Evolutionary conservation across 2,329 filamentous ascomycete species (phyloP), one percentile per base, ranked within the genome.

Genomic region (Seiridium unicorne): DNA sequence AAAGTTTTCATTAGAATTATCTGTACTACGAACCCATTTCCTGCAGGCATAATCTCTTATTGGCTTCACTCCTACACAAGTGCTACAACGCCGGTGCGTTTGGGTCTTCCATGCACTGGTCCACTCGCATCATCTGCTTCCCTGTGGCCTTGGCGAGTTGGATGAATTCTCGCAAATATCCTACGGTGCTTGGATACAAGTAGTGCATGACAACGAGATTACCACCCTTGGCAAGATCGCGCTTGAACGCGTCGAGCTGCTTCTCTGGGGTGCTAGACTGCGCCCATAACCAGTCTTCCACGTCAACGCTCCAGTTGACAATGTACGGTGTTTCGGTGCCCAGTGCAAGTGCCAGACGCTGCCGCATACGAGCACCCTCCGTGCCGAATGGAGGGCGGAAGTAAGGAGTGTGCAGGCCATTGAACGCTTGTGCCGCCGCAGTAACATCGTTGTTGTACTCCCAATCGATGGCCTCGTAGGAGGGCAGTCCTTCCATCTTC

Each of bases 271-370:
- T 89, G 48, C 74, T 68, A 0, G 79, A 82, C 69, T 81, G 74
- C 1, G 85, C 87, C 86, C 87, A 91, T 32, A 88, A 68, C 86
- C 87, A 90, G 70, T 91, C 88, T 76, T 90, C 85, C 38, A 90
- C 84, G 67, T 91, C 88, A 49, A 91, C 84, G 67, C 81, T 86
- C 88, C 88, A 90, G 70, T 85, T 86, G 56, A 89, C 81, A 48
- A 90, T 82, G 64, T 84, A 82, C 1, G 85, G 81, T 11, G 82
- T 78, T 1, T 79, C 75, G 26, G 82, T 79, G 13, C 72, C 72
- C 49, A 81, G 76, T 0, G 82, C 79, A 1, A 78, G 76, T 0
- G 86, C 83, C 35, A 90, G 80, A 46, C 85, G 81, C 70, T 89
- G 83, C 3, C 88, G 81, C 75, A 88, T 87, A 51, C 87, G 82